Percentiles rank a stretch among this genome's conserved stretches.
Evolutionary conservation across 208 protist genomes (phyloP).

Genomic region (Kentomonas sorsogonicus): DNA sequence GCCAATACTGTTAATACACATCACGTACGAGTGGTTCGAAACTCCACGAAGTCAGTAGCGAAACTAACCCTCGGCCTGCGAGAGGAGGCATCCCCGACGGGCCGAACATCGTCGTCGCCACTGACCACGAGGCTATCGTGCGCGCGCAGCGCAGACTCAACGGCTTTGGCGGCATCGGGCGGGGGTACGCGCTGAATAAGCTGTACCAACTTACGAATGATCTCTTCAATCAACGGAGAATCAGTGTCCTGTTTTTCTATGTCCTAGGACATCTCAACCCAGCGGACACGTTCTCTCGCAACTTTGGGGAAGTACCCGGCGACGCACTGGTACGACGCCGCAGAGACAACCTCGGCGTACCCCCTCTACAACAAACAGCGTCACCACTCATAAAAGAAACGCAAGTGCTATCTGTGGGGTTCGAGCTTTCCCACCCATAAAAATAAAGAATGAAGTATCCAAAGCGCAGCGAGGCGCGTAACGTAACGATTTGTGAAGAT

Average conservation of each 20-base stretch:
- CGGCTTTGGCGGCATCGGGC: conserved; percentile 8
- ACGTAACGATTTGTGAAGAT: too few relatives aligned
- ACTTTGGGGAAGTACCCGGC: conserved; percentile 8
- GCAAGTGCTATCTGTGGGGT: too few relatives aligned
- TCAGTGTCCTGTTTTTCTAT: conserved; percentile 12
- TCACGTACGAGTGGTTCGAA: conserved; percentile 11
- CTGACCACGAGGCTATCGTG: conserved; percentile 10
- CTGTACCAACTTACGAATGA: conserved; percentile 10
- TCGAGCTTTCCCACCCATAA: too few relatives aligned
- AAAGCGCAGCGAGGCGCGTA: too few relatives aligned
- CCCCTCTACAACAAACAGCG: not conserved
- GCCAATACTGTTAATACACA: too few relatives aligned
- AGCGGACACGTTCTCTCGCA: conserved; percentile 5
- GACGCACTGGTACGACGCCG: not conserved
- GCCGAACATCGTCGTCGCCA: conserved; percentile 1
- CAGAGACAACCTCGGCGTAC: not conserved
- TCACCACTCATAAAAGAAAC: too few relatives aligned
- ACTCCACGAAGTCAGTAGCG: conserved; percentile 14
- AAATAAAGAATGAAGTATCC: too few relatives aligned
- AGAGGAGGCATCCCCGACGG: not conserved
- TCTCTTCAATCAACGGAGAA: conserved; percentile 5
- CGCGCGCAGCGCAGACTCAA: conserved; percentile 2
- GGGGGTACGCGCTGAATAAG: conserved; percentile 10
- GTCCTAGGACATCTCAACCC: conserved; percentile 13
- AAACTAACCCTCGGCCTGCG: conserved; percentile 4